Conservation (phyloP, 805 yeast species). For the Monosporozyma solicola region DNA sequence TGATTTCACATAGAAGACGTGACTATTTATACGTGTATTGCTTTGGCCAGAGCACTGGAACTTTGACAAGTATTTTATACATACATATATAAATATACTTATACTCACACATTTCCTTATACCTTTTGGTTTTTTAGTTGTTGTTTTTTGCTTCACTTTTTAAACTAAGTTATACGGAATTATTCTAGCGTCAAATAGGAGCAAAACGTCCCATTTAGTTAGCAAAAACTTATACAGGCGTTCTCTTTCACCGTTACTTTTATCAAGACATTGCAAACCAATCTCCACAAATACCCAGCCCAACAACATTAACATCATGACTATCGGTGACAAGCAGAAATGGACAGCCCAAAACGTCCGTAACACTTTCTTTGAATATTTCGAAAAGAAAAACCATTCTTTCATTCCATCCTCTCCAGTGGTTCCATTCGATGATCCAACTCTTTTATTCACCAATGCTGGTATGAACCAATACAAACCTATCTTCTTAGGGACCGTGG, state of each 20-base stretch:
- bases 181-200: not conserved
- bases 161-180: not conserved
- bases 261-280: not conserved
- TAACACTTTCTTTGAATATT: conserved; percentile 75
- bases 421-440: conserved; percentile 96
- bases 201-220: not conserved
- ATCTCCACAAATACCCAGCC: not conserved
- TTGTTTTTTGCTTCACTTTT: not conserved
- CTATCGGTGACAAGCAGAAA: conserved; percentile 31
- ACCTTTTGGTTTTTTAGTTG: no score
- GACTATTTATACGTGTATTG: no score
- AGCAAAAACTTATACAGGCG: not conserved
- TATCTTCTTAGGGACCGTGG: conserved; percentile 93
- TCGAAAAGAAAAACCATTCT: conserved; percentile 59
- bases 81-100: no score
- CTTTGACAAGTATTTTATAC: no score
- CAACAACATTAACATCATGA: conserved; percentile 10
- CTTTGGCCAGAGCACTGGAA: no score
- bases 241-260: not conserved
- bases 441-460: conserved; percentile 92
- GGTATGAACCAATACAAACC: conserved; percentile 99
- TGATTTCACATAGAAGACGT: no score
- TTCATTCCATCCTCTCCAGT: conserved; percentile 91
- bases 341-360: conserved; percentile 57
- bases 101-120: no score